A percentile compares a stretch with the other conserved stretches of the same genome.
phyloP scores from a whole-genome alignment of 305 asterid genomes.

The Fraxinus platypoda region DNA sequence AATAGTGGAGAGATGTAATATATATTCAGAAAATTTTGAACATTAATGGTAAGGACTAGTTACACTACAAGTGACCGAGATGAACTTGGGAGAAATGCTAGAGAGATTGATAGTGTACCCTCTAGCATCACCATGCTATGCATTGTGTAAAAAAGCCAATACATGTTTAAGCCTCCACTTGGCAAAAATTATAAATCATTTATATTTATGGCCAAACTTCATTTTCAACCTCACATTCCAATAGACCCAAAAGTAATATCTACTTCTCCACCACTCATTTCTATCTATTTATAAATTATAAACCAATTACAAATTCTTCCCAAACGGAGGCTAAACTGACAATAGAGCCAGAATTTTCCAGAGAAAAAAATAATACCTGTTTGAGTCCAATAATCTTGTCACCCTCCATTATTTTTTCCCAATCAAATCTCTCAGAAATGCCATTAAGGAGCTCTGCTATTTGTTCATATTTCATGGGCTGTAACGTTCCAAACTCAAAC shows the following conservation, averaged over 20 bases:
- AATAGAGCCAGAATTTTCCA: background rate
- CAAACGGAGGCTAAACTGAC: background rate
- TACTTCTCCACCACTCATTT: background rate
- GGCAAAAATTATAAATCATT: background rate
- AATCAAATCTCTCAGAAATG: conserved; percentile 92
- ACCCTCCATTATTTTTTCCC: conserved; percentile 95
- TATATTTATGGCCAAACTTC: background rate
- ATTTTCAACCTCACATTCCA: background rate
- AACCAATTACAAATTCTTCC: background rate
- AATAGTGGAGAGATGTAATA: background rate
- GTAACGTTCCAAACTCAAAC: conserved; percentile 64
- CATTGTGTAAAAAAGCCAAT: background rate
- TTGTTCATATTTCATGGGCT: conserved; percentile 47
- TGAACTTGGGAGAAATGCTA: conserved; percentile 2
- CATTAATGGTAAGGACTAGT: background rate
- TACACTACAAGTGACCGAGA: background rate
- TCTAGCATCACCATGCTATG: background rate
- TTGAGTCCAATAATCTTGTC: conserved; percentile 84
- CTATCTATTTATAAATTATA: no score
- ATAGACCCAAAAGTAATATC: background rate
- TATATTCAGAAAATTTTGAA: background rate
- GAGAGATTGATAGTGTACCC: background rate
- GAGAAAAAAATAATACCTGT: conserved; percentile 46
- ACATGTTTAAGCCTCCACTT: background rate
- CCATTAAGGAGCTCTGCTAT: conserved; percentile 80